Conservation (phyloP, 805 yeast genomes). For the Metschnikowia lachancei region DNA sequence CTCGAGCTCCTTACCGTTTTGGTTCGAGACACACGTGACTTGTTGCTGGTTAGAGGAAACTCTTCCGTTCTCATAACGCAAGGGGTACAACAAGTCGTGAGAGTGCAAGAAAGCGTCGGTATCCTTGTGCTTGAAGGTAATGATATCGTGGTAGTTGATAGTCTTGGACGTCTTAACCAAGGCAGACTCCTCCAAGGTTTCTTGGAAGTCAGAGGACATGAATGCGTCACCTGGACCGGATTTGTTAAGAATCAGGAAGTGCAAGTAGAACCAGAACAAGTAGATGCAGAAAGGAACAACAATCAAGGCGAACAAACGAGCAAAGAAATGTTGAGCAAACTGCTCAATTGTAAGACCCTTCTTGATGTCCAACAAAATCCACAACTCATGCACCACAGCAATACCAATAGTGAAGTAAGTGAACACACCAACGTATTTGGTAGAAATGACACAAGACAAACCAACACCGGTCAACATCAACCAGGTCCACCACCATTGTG, state of each 20-base stretch:
- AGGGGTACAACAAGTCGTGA: slow-evolving; percentile 70
- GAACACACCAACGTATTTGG: slow-evolving; percentile 94
- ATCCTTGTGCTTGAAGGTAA: slow-evolving; percentile 78
- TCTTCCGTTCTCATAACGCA: slow-evolving; percentile 95
- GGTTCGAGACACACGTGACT: slow-evolving; percentile 66
- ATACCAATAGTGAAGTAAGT: slow-evolving; percentile 84
- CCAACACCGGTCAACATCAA: slow-evolving; percentile 77
- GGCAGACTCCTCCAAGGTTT: slow-evolving; percentile 80
- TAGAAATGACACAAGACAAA: slow-evolving; percentile 87
- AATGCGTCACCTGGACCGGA: slow-evolving; percentile 96
- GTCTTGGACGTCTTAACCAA: slow-evolving; percentile 67
- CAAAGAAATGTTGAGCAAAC: slow-evolving; percentile 66
- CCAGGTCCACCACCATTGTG: slow-evolving; percentile 84
- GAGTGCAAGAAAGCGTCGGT: slow-evolving; percentile 83
- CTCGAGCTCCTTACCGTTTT: slow-evolving; percentile 26
- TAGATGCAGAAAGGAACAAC: slow-evolving; percentile 80
- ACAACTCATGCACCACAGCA: slow-evolving; percentile 81
- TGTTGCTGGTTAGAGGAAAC: slow-evolving; percentile 93
- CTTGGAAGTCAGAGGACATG: slow-evolving; percentile 96
- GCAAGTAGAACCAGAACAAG: slow-evolving; percentile 87
- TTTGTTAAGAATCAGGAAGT: slow-evolving; percentile 72
- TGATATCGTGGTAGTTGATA: slow-evolving; percentile 70
- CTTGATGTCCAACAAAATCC: slow-evolving; percentile 77
- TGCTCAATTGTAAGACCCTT: slow-evolving; percentile 59
- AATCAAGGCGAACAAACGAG: slow-evolving; percentile 69